These are phyloP conservation scores for Globisporangium iwayamae DNA, from an alignment of 352 stramenopile genomes.

Conservation along the genomic window DNA sequence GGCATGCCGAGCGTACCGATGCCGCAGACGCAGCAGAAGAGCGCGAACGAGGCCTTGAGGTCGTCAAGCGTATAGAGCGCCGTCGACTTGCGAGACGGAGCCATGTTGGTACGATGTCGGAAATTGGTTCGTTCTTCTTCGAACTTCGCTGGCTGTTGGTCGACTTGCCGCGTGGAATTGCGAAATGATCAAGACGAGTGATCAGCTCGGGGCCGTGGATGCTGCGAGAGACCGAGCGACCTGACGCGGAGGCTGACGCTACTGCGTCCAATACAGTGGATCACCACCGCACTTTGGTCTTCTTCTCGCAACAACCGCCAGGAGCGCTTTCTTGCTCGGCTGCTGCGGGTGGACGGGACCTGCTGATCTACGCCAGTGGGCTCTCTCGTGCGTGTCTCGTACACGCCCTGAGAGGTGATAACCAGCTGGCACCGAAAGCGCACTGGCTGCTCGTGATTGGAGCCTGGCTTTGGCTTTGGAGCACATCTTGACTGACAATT, in stretches of 20 bases:
- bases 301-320: conserved; percentile 8
- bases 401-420: conserved; percentile 1
- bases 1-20: conserved; percentile 61
- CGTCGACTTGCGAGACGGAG: conserved; percentile 13
- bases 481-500: not conserved
- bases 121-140: not conserved
- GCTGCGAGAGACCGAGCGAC: not conserved
- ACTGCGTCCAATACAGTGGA: not conserved
- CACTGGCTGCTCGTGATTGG: not conserved
- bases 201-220: not conserved
- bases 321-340: not conserved
- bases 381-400: conserved; percentile 13
- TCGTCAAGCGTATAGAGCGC: conserved; percentile 44
- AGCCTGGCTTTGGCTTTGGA: not conserved
- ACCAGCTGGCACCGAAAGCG: not conserved
- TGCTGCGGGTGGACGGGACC: not conserved
- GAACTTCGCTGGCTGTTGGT: not conserved
- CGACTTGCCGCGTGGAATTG: not conserved
- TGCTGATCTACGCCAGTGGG: conserved; percentile 5
- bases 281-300: not conserved
- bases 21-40: conserved; percentile 53
- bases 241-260: not conserved
- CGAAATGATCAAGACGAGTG: conserved; percentile 5
- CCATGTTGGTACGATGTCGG: conserved; percentile 1
- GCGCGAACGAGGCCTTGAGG: conserved; percentile 39